Evolutionary conservation across 352 stramenopile species (phyloP).

Genomic region (Pythium apleroticum): DNA sequence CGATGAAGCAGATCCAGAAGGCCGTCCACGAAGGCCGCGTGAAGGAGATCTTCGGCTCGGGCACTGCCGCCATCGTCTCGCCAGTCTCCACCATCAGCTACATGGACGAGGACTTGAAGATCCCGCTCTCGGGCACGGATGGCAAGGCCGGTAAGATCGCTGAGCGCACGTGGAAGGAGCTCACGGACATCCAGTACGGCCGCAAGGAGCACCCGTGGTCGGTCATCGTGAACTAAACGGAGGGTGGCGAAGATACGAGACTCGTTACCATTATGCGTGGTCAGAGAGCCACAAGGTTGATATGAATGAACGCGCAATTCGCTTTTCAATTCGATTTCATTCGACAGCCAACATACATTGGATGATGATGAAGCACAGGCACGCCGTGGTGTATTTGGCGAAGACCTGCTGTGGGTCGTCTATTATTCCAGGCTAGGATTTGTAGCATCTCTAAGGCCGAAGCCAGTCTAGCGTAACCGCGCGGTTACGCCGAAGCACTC

Average conservation of each 20-base stretch:
- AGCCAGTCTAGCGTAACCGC: background rate
- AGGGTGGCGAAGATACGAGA: too few relatives aligned
- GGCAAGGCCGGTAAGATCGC: slow-evolving; percentile 85
- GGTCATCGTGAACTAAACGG: slow-evolving; percentile 35
- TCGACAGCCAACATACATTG: too few relatives aligned
- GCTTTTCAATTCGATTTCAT: too few relatives aligned
- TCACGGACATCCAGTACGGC: slow-evolving; percentile 87
- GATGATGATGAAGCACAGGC: too few relatives aligned
- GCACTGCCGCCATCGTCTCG: slow-evolving; percentile 94
- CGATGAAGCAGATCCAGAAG: slow-evolving; percentile 93
- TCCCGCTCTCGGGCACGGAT: slow-evolving; percentile 85
- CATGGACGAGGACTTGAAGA: slow-evolving; percentile 88
- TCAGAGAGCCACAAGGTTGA: background rate
- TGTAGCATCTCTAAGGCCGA: too few relatives aligned
- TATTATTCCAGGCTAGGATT: too few relatives aligned
- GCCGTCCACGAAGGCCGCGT: slow-evolving; percentile 90
- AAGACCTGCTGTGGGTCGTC: too few relatives aligned
- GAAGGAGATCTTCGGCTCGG: slow-evolving; percentile 95
- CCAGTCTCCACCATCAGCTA: slow-evolving; percentile 95
- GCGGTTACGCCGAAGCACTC: background rate
- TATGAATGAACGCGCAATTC: slow-evolving; percentile 4
- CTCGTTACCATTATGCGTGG: too few relatives aligned
- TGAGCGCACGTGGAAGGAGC: slow-evolving; percentile 86
- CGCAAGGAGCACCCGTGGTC: slow-evolving; percentile 40
- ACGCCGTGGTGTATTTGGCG: background rate